Evolutionary conservation across 169 alveolate species (phyloP).

Genomic region (Plasmodium coatneyi): DNA sequence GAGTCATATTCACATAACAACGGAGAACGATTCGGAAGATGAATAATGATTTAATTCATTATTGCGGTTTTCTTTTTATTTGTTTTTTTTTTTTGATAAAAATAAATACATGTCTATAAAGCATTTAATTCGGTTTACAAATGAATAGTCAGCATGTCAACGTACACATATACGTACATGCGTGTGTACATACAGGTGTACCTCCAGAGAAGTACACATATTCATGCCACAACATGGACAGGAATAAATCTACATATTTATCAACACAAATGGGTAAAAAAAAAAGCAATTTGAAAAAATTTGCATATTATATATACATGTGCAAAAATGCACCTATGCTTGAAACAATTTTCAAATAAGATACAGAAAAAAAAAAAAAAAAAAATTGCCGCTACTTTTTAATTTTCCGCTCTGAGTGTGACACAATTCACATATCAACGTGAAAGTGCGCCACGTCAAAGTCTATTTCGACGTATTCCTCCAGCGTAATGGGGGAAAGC

Average conservation of each 20-base stretch:
- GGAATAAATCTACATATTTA: not conserved
- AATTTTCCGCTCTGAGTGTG: not conserved
- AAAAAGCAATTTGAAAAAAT: not conserved
- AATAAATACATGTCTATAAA: not conserved
- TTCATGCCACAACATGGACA: not conserved
- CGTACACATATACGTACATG: conserved; percentile 4
- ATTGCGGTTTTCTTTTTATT: not conserved
- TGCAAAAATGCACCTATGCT: not conserved
- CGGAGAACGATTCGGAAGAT: not conserved
- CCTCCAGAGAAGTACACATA: not conserved
- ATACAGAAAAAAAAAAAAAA: conserved; percentile 25
- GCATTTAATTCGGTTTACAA: not conserved
- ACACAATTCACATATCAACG: conserved; percentile 69
- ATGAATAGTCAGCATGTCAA: not conserved
- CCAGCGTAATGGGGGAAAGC: conserved; percentile 84
- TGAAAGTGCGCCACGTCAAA: conserved; percentile 73
- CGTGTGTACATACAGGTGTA: not conserved
- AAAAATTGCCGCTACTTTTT: not conserved
- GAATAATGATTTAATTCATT: not conserved
- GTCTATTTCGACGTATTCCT: conserved; percentile 80
- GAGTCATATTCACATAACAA: not conserved
- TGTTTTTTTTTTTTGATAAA: not conserved
- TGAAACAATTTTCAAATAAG: conserved; percentile 36
- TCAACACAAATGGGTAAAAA: not conserved
- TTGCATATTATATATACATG: conserved; percentile 1